Evolutionary conservation across 169 alveolate species (phyloP).

Genomic region (Plasmodium fragile): DNA sequence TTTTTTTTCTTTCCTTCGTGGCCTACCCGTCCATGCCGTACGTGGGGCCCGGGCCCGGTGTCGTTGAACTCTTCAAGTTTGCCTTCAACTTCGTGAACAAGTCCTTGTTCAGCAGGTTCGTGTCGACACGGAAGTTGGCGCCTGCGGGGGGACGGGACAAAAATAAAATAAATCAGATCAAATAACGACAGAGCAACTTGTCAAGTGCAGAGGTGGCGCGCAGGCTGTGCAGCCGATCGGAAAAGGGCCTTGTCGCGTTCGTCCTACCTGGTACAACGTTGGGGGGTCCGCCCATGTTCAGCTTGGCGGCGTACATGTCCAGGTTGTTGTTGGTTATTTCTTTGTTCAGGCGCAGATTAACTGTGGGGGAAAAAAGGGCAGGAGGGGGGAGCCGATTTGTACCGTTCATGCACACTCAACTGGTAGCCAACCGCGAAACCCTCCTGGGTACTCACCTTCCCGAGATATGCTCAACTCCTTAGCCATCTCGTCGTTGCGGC

Average conservation of each 20-base stretch:
- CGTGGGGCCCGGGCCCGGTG: conserved; percentile 3
- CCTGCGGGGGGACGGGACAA: not conserved
- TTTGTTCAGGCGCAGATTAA: conserved; percentile 52
- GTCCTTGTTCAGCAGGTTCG: conserved; percentile 49
- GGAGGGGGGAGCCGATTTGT: not conserved
- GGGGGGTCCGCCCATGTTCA: conserved; percentile 40
- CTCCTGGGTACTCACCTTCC: conserved; percentile 4
- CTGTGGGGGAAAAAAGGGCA: not conserved
- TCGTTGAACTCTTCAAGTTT: conserved; percentile 33
- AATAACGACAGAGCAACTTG: not conserved
- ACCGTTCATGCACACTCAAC: not conserved
- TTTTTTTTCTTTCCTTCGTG: not conserved
- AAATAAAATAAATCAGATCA: not conserved
- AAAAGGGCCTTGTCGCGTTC: not conserved
- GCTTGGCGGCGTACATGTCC: conserved; percentile 28
- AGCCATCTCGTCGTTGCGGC: conserved; percentile 40
- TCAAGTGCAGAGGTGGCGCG: no score
- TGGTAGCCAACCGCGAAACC: not conserved
- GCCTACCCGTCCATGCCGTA: conserved; percentile 38
- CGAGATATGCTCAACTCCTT: conserved; percentile 72
- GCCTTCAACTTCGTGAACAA: conserved; percentile 64
- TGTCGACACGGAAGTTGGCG: conserved; percentile 44
- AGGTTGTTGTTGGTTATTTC: conserved; percentile 54
- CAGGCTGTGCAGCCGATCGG: no score
- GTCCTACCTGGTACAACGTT: conserved; percentile 31